A percentile compares a stretch with the other conserved stretches of the same genome.
phyloP scores from a whole-genome alignment of 768 basidiomycete genomes.

The Pisolithus tinctorius region DNA sequence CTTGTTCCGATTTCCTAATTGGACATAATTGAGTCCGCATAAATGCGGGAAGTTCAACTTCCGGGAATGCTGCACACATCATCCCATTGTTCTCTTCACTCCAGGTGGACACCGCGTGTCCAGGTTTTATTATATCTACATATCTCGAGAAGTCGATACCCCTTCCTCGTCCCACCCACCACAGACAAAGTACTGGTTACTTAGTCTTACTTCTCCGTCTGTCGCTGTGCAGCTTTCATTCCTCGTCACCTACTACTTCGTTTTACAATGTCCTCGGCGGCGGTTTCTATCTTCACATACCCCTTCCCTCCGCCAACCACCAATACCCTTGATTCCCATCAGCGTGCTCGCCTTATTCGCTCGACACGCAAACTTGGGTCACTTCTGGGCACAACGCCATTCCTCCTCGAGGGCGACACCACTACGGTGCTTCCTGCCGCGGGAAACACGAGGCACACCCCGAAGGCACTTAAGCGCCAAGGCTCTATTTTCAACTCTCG shows the following conservation, averaged over 20 bases:
- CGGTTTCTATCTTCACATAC: conserved; percentile 9
- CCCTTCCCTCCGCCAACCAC: conserved; percentile 28
- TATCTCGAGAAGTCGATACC: conserved; percentile 18
- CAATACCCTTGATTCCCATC: conserved; percentile 24
- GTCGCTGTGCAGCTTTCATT: neutral
- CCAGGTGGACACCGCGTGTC: conserved; percentile 21
- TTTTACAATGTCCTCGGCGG: conserved; percentile 16
- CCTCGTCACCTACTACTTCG: neutral
- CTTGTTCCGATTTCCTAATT: no score
- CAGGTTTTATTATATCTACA: conserved; percentile 40
- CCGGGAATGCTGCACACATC: no score
- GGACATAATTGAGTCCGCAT: no score
- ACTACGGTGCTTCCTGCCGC: conserved; percentile 18
- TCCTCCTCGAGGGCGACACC: conserved; percentile 24
- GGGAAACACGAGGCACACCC: conserved; percentile 6
- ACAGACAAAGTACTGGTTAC: conserved; percentile 10
- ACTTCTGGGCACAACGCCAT: conserved; percentile 31
- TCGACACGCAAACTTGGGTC: conserved; percentile 32
- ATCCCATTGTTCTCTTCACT: conserved; percentile 22
- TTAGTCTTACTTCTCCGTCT: conserved; percentile 4
- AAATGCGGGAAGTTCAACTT: neutral
- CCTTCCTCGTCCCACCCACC: conserved; percentile 1
- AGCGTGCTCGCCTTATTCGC: conserved; percentile 31
- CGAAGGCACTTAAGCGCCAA: conserved; percentile 22
- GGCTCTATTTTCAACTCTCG: conserved; percentile 25